Evolutionary conservation across 163 green algal species (phyloP), one percentile per base, ranked within the genome.

Genomic region (Scenedesmus sp.): DNA sequence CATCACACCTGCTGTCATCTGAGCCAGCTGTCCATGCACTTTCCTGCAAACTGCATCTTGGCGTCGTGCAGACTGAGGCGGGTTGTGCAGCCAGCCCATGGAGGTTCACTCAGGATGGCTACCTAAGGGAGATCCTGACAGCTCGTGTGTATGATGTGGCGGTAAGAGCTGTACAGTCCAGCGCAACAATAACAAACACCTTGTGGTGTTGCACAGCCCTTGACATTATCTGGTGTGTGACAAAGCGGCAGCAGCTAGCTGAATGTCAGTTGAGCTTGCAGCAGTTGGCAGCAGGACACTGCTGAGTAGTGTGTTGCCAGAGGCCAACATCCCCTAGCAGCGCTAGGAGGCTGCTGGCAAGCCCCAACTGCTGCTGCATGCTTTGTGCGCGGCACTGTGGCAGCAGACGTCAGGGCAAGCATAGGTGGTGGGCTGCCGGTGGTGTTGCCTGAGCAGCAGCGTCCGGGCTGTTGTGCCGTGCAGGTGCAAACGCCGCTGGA

Each of bases 81-180:
- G 95, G 93, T 64, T 96, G 94, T 81, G 94, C 94, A 34, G 74
- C 90, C 10, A 95, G 91, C 60, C 82, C 74, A 60, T 99, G 97
- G 97, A 94, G 97, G 20, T 93, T 94, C 15, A 26, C 95, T 6
- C 62, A 92, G 4, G 96, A 96, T 57, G 98, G 97, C 46, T 99
- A 99, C 95, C 92, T 99, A 57, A 90, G 96, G 20, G 93, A 96
- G 55, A 97, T 99, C 59, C 95, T 99, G 18, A 99, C 96, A 12
- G 96, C 97, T 0, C 94, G 96, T 20, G 98, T 99, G 57, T 99
- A 99, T 92, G 98, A 99, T 81, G 97, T 99, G 10, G 98, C 98
- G 91, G 96, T 98, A 74, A 89, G 93, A 10, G 15, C 2, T 57
- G n/a, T 16, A 16, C 16, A 59, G 2, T 9, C 9, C 83, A 60